Conservation (phyloP, 2,329 filamentous ascomycete genomes). For the Phyllosticta paracitricarpa region DNA sequence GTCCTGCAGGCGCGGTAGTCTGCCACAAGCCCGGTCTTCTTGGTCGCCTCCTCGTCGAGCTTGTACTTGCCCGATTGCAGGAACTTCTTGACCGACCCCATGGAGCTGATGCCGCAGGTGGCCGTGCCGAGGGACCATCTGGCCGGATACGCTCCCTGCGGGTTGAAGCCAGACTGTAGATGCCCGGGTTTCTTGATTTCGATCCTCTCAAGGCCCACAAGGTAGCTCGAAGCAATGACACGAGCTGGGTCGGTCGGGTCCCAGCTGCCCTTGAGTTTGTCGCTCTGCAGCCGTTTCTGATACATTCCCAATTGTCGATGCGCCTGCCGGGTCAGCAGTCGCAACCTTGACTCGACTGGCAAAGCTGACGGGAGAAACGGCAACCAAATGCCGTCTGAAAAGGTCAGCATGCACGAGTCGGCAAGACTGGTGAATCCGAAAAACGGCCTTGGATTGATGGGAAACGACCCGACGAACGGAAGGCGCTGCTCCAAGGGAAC, state of each 20-base stretch:
- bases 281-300: constrained; percentile 29
- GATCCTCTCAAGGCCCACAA: constrained; percentile 30
- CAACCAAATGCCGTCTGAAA: constrained; percentile 37
- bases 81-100: constrained; percentile 20
- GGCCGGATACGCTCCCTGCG: constrained; percentile 24
- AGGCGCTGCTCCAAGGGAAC: constrained; percentile 19
- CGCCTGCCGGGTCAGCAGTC: constrained; percentile 29
- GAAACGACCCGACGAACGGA: constrained; percentile 37
- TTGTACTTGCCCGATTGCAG: constrained; percentile 1
- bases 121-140: constrained; percentile 23
- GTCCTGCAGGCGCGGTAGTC: constrained; percentile 15
- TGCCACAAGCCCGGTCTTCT: constrained; percentile 28
- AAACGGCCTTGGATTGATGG: constrained; percentile 37
- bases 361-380: constrained; percentile 31
- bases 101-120: constrained; percentile 36
- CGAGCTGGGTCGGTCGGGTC: constrained; percentile 28
- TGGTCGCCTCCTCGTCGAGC: constrained; percentile 21
- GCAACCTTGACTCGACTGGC: constrained; percentile 28
- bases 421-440: constrained; percentile 29
- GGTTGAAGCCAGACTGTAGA: constrained; percentile 19
- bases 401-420: constrained; percentile 38
- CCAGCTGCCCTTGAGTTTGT: constrained; percentile 17
- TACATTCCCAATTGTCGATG: constrained; percentile 34
- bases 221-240: constrained; percentile 35
- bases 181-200: constrained; percentile 24